Conservation (phyloP, 2,329 filamentous ascomycete genomes). For the Exophiala xenobiotica region DNA sequence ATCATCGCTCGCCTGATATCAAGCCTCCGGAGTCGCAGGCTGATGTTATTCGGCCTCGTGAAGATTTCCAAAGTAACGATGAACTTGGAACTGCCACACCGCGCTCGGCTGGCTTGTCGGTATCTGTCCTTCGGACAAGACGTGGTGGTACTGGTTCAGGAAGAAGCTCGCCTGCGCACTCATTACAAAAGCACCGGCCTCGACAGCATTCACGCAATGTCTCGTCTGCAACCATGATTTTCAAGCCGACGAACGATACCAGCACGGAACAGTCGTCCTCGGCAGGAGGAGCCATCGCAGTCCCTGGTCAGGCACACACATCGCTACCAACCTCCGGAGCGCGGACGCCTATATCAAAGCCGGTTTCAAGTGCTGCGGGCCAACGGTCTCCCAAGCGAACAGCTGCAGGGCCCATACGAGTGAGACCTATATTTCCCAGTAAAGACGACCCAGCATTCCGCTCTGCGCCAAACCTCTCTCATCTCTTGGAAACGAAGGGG, state of each 20-base stretch:
- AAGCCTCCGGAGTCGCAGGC: background rate
- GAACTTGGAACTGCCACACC: background rate
- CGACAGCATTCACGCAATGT: slow-evolving; percentile 67
- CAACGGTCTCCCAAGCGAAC: slow-evolving; percentile 47
- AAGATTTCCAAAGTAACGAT: slow-evolving; percentile 12
- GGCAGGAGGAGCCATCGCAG: slow-evolving; percentile 3
- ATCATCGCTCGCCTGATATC: slow-evolving; percentile 5
- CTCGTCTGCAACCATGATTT: slow-evolving; percentile 81
- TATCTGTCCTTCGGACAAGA: background rate
- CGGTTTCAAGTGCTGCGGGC: slow-evolving; percentile 28
- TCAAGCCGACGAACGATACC: slow-evolving; percentile 61
- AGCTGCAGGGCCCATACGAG: slow-evolving; percentile 40
- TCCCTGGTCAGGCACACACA: slow-evolving; percentile 1
- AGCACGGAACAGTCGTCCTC: slow-evolving; percentile 21
- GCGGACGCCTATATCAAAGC: slow-evolving; percentile 29
- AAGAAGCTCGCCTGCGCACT: slow-evolving; percentile 6
- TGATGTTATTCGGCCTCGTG: background rate
- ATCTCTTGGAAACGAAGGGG: slow-evolving; percentile 51
- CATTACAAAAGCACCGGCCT: slow-evolving; percentile 27
- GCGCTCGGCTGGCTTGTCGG: background rate
- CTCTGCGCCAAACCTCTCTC: slow-evolving; percentile 56
- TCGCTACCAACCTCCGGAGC: slow-evolving; percentile 30
- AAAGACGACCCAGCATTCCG: slow-evolving; percentile 49
- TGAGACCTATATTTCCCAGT: slow-evolving; percentile 58
- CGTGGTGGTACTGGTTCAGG: background rate